Conservation (phyloP, 768 basidiomycete genomes). For the Panaeolus papilionaceus region DNA sequence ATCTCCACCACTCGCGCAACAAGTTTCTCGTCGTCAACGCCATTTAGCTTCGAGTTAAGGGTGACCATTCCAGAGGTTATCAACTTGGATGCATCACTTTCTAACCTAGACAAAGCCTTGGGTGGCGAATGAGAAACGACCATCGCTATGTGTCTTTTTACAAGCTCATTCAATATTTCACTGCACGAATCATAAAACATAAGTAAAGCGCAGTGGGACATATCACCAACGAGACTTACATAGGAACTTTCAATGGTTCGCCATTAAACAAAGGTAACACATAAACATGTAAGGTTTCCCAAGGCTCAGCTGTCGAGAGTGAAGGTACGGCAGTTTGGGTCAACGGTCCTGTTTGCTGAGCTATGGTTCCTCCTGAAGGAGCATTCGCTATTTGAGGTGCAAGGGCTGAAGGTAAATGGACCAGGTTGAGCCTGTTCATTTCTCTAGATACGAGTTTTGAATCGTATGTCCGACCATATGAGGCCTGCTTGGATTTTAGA, state of each 20-base stretch:
- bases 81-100: constrained; percentile 81
- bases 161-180: constrained; percentile 88
- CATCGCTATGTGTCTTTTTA: constrained; percentile 77
- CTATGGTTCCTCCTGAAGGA: constrained; percentile 55
- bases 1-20: constrained; percentile 81
- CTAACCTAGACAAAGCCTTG: constrained; percentile 74
- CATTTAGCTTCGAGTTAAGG: constrained; percentile 81
- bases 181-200: constrained; percentile 41
- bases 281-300: constrained; percentile 85
- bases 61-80: constrained; percentile 92
- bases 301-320: constrained; percentile 65
- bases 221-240: constrained; percentile 52
- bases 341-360: constrained; percentile 46
- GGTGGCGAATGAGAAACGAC: constrained; percentile 77
- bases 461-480: constrained; percentile 78
- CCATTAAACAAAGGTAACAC: constrained; percentile 93
- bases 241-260: constrained; percentile 82
- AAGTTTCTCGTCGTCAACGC: constrained; percentile 80
- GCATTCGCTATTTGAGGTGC: constrained; percentile 56
- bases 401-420: constrained; percentile 56
- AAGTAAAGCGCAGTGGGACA: background rate
- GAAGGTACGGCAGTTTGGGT: constrained; percentile 21
- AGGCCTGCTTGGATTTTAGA: constrained; percentile 39
- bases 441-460: constrained; percentile 82
- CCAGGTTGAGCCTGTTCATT: constrained; percentile 79